Base-by-base conservation (phyloP, 169 alveolate genomes). In the Blepharisma undulans region DNA sequence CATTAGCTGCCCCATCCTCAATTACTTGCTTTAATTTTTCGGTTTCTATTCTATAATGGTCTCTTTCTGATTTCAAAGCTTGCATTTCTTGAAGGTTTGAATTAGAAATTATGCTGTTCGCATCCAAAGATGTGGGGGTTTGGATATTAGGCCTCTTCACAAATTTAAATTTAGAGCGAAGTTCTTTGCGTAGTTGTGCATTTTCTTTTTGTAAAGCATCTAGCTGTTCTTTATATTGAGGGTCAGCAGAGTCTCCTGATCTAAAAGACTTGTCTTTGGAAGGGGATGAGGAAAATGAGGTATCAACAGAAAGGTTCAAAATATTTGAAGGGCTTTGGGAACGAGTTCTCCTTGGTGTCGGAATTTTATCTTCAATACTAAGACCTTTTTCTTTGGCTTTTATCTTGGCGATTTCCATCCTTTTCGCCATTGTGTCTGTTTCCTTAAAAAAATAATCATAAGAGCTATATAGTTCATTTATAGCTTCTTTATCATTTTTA, bases 401-500 rank as follows among this genome's bases (percentile, higher is more conserved):
- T n/a, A 48, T 25, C 18, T 84, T 84, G 25, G 81, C 29, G 0
- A 25, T 81, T 76, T 89, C 60, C 22, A 89, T 16, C 82, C 81
- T 89, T 60, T 89, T 89, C n/a, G 34, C 72, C 32, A 36, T 30
- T 2, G n/a, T 22, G 14, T 89, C 89, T 25, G 30, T 27, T 89
- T 89, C 32, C 22, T 79, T 82, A 30, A 33, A 34, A 18, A 30
- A 48, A 14, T 25, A 48, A 4, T 22, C 72, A 48, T 89, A 89
- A 34, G 34, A 22, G 30, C 36, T 60, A 48, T 78, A 89, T 0
- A 89, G 90, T 4, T 80, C 59, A 14, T 59, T 29, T 30, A 89
- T 89, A 22, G 80, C 82, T 80, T 89, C 80, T 82, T 82, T 89
- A 25, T 89, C 92, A 21, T 60, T 22, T 19, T 80, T 89, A 22